A percentile compares a stretch with the other conserved stretches of the same genome.
Evolutionary conservation across 2,329 filamentous ascomycete genomes (phyloP).

Genomic region (Colletotrichum orbiculare): DNA sequence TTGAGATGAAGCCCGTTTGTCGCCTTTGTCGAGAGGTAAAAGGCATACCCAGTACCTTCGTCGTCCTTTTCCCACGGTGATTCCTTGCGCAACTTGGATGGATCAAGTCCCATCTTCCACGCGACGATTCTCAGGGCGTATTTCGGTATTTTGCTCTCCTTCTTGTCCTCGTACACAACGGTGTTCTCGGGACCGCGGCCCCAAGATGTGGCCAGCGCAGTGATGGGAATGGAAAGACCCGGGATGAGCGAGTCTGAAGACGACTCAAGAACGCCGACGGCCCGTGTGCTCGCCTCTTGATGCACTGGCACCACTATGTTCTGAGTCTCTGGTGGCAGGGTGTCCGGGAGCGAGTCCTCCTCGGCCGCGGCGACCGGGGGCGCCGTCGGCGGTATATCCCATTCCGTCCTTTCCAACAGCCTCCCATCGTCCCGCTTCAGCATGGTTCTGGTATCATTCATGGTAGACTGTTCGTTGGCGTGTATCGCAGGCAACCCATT

Average conservation of each 20-base stretch:
- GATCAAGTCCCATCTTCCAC: slow-evolving; percentile 76
- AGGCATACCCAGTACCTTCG: slow-evolving; percentile 68
- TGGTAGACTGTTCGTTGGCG: slow-evolving; percentile 7
- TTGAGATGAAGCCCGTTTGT: slow-evolving; percentile 83
- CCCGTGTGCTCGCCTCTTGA: slow-evolving; percentile 46
- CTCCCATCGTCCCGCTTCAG: slow-evolving; percentile 41
- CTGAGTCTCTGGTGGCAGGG: slow-evolving; percentile 49
- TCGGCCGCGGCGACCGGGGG: slow-evolving; percentile 38
- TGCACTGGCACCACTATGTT: slow-evolving; percentile 49
- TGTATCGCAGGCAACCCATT: slow-evolving; percentile 30
- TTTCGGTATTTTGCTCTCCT: slow-evolving; percentile 81
- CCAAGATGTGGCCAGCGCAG: slow-evolving; percentile 78
- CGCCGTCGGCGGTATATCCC: slow-evolving; percentile 41
- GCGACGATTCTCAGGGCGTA: slow-evolving; percentile 83
- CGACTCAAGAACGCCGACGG: slow-evolving; percentile 75
- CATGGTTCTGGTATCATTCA: slow-evolving; percentile 36
- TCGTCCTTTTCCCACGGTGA: slow-evolving; percentile 52
- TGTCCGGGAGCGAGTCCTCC: slow-evolving; percentile 49
- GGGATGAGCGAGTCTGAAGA: slow-evolving; percentile 73
- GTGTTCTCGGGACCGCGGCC: slow-evolving; percentile 79
- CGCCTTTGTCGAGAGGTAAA: slow-evolving; percentile 84
- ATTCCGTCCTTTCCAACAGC: slow-evolving; percentile 42
- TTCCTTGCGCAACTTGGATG: slow-evolving; percentile 61
- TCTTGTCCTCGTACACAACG: slow-evolving; percentile 68
- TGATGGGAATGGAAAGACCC: slow-evolving; percentile 72